These are phyloP conservation scores for Paramyrothecium roridum DNA, from an alignment of 2,329 filamentous ascomycete species.

Conservation along the genomic window DNA sequence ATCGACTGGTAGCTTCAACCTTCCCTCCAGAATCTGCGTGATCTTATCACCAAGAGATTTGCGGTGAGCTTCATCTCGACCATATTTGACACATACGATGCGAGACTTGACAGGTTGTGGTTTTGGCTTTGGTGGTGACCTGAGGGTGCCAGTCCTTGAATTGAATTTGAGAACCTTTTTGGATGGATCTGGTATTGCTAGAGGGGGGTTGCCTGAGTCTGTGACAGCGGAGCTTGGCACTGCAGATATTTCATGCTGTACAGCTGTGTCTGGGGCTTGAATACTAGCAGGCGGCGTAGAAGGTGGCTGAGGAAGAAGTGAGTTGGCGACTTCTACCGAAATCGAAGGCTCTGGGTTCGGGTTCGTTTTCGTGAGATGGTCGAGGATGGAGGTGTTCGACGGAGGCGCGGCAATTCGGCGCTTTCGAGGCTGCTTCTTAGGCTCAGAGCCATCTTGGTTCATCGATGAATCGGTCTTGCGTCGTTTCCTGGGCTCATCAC, in stretches of 20 bases:
- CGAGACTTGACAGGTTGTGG: conserved; percentile 25
- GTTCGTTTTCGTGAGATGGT: conserved; percentile 5
- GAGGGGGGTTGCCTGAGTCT: conserved; percentile 5
- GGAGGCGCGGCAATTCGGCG: conserved; percentile 10
- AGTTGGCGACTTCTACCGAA: background rate
- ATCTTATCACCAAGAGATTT: conserved; percentile 57
- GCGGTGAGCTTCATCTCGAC: conserved; percentile 40
- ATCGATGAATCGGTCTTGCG: conserved; percentile 30
- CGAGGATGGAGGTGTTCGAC: conserved; percentile 9
- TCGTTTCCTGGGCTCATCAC: conserved; percentile 37
- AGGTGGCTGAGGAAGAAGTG: background rate
- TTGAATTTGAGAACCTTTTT: conserved; percentile 56
- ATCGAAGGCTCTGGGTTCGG: background rate
- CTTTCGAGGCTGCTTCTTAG: conserved; percentile 23
- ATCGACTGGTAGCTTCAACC: conserved; percentile 18
- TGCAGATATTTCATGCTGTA: background rate
- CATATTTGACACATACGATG: conserved; percentile 60
- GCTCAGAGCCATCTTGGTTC: conserved; percentile 14
- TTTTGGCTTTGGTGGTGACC: conserved; percentile 58
- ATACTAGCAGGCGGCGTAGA: background rate
- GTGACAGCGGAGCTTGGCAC: conserved; percentile 3
- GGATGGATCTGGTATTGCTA: conserved; percentile 7
- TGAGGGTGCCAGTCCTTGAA: conserved; percentile 58
- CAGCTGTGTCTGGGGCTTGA: background rate
- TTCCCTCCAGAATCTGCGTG: conserved; percentile 52